Conservation (phyloP, 2,329 filamentous ascomycete species). For the Phialocephala sp. region DNA sequence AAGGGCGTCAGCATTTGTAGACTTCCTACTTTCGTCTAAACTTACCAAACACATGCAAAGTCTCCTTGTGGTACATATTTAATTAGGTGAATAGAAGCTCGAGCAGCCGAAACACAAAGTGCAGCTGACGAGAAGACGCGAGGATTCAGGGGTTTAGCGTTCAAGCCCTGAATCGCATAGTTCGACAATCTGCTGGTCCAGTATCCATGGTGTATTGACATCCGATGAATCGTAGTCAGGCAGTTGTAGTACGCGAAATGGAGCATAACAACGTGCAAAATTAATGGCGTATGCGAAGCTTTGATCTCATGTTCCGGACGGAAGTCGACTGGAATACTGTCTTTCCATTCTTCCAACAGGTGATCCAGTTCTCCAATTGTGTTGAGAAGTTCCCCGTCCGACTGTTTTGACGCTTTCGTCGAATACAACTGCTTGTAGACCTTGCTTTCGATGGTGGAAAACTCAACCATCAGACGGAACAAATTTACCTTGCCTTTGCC, state of each 20-base stretch:
- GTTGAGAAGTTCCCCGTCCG: conserved; percentile 90
- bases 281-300: conserved; percentile 88
- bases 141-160: conserved; percentile 88
- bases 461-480: conserved; percentile 90
- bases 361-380: conserved; percentile 94
- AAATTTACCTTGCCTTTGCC: conserved; percentile 94
- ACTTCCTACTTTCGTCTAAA: not conserved
- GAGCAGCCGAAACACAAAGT: conserved; percentile 88
- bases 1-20: conserved; percentile 39
- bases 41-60: conserved; percentile 92
- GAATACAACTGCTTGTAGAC: conserved; percentile 95
- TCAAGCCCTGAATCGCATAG: conserved; percentile 92
- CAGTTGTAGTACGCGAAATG: conserved; percentile 99
- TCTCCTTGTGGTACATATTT: conserved; percentile 97
- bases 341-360: conserved; percentile 94
- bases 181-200: conserved; percentile 96
- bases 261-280: conserved; percentile 90
- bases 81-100: conserved; percentile 90
- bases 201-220: conserved; percentile 97
- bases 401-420: conserved; percentile 88
- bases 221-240: conserved; percentile 94
- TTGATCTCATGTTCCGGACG: conserved; percentile 97
- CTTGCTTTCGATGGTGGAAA: conserved; percentile 88
- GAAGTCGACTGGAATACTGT: conserved; percentile 92
- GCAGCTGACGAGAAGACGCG: conserved; percentile 93